Evolutionary conservation across 345 rosid genomes (phyloP).

Genomic region (Pugionium dolabratum): DNA sequence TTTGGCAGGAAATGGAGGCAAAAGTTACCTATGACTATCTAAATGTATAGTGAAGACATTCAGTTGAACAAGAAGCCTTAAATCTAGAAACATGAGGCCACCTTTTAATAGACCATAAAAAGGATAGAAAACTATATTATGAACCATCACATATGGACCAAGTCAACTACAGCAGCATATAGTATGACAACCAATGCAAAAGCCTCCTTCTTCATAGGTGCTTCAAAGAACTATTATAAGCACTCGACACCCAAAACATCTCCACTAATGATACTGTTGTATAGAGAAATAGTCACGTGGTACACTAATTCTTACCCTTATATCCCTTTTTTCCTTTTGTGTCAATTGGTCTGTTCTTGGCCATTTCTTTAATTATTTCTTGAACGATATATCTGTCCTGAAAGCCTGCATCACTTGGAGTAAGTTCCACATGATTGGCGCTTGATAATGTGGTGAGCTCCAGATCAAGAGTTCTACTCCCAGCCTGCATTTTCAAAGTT

Average conservation of each 20-base stretch:
- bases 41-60: slow-evolving; percentile 10
- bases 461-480: slow-evolving; percentile 80
- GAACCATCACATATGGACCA: slow-evolving; percentile 13
- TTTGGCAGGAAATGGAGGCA: slow-evolving; percentile 3
- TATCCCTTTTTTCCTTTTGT: slow-evolving; percentile 81
- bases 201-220: background rate
- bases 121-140: background rate
- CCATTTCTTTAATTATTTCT: slow-evolving; percentile 97
- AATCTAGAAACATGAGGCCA: slow-evolving; percentile 9
- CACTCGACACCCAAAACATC: background rate
- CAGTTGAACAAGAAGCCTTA: slow-evolving; percentile 2
- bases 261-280: slow-evolving; percentile 4
- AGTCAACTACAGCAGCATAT: slow-evolving; percentile 4
- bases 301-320: slow-evolving; percentile 55
- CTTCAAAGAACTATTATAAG: background rate
- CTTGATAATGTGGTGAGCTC: slow-evolving; percentile 90
- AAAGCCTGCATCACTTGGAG: slow-evolving; percentile 93
- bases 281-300: background rate
- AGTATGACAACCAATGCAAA: background rate
- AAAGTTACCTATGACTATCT: background rate
- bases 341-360: slow-evolving; percentile 90
- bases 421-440: slow-evolving; percentile 86
- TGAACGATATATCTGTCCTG: slow-evolving; percentile 97
- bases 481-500: slow-evolving; percentile 56
- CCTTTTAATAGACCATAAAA: background rate